Evolutionary conservation across 345 rosid species (phyloP), one percentile per base, ranked within the genome.

Genomic region (Lepidium africanum): DNA sequence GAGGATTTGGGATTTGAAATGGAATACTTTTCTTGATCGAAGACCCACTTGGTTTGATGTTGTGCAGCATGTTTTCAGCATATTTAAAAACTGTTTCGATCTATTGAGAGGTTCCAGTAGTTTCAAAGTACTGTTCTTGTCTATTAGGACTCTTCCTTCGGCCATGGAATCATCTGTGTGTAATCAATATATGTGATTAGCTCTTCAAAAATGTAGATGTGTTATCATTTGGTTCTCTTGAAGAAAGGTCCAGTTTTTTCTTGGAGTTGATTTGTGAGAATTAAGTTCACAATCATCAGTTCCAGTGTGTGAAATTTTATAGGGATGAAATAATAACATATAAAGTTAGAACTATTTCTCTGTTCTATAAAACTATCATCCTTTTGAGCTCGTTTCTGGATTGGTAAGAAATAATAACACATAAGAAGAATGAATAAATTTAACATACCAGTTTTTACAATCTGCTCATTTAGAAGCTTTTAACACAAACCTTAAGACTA

Each of bases 361-460:
- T 70, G 43, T 70, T 60, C 17, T 41, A 10, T 40, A 17, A 43
- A 51, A n/a, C 30, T 19, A 2, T 60, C 12, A 32, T 9, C 38
- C 35, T 40, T 3, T 51, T 30, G 25, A 35, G 55, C 25, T 43
- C 23, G 8, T 71, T 19, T 12, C 14, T 15, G 52, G 62, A 52
- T 11, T 7, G 5, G 11, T 38, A 16, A 21, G 9, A 59, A 48
- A 40, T 2, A 39, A 13, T 38, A 9, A 35, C 57, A 50, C 5
- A 17, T 27, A 59, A 25, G 48, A 51, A 38, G 57, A 72, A 72
- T 14, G 21, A 64, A 64, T 57, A 43, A 72, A 64, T 57, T 57
- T 38, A 64, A 13, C 43, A 48, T 56, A 56, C 0, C 43, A 39
- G 40, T 64, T 40, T 60, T 59, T 57, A 72, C 66, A 65, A 30